phyloP scores from a whole-genome alignment of 805 yeast genomes.

The Kluyveromyces wickerhamii region DNA sequence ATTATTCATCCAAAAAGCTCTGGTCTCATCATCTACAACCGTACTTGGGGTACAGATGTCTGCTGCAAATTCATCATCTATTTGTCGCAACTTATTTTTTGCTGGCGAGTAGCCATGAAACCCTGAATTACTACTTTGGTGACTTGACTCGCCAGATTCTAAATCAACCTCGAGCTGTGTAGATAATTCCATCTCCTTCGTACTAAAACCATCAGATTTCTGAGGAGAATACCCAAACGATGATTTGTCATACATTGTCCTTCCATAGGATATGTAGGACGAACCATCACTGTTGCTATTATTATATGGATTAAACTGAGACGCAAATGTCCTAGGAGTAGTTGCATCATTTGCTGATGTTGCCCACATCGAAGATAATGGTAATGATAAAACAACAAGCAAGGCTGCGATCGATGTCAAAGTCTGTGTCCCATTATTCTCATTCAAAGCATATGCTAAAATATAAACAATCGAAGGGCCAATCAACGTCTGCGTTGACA shows the following conservation, averaged over 20 bases:
- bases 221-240: neutral
- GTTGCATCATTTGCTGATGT: slow-evolving; percentile 48
- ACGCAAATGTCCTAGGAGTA: slow-evolving; percentile 32
- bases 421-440: slow-evolving; percentile 30
- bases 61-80: neutral
- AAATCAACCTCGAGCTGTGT: slow-evolving; percentile 4
- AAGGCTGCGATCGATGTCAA: slow-evolving; percentile 48
- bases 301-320: slow-evolving; percentile 15
- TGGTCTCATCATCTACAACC: slow-evolving; percentile 30
- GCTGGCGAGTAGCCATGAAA: neutral
- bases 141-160: neutral
- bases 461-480: slow-evolving; percentile 67
- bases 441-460: slow-evolving; percentile 38
- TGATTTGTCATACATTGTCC: slow-evolving; percentile 2
- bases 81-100: neutral
- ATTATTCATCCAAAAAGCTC: slow-evolving; percentile 27
- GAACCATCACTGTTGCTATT: slow-evolving; percentile 5
- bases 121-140: neutral
- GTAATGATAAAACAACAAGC: slow-evolving; percentile 64
- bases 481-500: slow-evolving; percentile 75
- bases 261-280: slow-evolving; percentile 1
- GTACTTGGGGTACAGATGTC: slow-evolving; percentile 29
- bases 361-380: slow-evolving; percentile 88
- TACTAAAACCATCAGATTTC: slow-evolving; percentile 2
- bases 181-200: slow-evolving; percentile 2